Base-by-base conservation (phyloP, 2,329 filamentous ascomycete species). In the Botrytis tulipae region DNA sequence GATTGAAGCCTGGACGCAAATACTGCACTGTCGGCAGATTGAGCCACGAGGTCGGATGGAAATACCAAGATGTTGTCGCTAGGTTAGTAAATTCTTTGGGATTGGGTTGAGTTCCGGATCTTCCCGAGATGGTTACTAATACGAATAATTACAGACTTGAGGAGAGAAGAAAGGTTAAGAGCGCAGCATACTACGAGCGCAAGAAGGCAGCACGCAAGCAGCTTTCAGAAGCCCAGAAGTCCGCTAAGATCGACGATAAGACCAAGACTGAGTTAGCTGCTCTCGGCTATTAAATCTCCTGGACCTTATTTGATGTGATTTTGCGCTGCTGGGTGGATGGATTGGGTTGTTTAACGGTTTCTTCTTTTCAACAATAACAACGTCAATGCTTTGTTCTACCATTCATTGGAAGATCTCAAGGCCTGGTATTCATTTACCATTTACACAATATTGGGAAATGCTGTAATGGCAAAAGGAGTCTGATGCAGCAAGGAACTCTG, bases 131-230 rank as follows among this genome's bases (percentile, higher is more conserved):
- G 44, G 61, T 35, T 72, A 60, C 76, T 80, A 76, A 80, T 76
- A 70, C 40, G n/a, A 12, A 42, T 73, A 74, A 71, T 70, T 82
- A 59, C 46, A 98, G 96, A 87, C 91, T 99, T 83, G 96, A 99
- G 91, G 96, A 99, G 91, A 91, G 95, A 87, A 93, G 96, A 90
- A 99, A 99, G 91, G 95, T 97, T 86, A 99, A 98, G 94, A 92
- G 94, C 83, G 91, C 93, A 81, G 96, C 96, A 85, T 99, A 98
- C 93, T 98, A 98, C 91, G 95, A 97, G 90, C 94, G 95, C 91
- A 99, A 98, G 96, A 97, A 97, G 94, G 90, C 94, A 81, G 93
- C 93, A 81, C 90, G 92, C 85, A 93, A 92, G 90, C 93, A 97
- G 88, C 87, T 98, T 82, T 88, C 91, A 81, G 93, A 97, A 84